Percentiles rank a stretch among this genome's conserved stretches.
Evolutionary conservation across 2,329 filamentous ascomycete species (phyloP).

Genomic region (Cordyceps sp.): DNA sequence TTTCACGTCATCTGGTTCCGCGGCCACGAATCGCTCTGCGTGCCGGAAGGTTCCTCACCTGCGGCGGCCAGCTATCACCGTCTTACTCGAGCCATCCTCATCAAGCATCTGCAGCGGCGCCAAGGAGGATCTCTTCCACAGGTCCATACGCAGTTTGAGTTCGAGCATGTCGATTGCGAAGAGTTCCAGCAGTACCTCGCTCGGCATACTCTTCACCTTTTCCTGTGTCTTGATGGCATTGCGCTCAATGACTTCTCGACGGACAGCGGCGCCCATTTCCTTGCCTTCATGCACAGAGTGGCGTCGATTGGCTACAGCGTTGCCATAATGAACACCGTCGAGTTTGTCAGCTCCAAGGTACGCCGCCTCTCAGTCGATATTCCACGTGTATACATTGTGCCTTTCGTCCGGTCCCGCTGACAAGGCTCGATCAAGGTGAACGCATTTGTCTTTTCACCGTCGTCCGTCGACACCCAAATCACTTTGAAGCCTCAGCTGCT

Average conservation of each 20-base stretch:
- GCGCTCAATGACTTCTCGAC: conserved; percentile 15
- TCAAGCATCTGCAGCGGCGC: conserved; percentile 37
- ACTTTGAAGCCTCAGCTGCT: too few relatives aligned
- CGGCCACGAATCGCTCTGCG: conserved; percentile 33
- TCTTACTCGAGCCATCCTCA: conserved; percentile 44
- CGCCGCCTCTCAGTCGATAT: too few relatives aligned
- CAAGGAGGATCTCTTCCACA: not conserved
- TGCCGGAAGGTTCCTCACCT: conserved; percentile 21
- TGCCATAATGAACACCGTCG: conserved; percentile 45
- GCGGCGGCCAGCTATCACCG: conserved; percentile 30
- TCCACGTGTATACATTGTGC: too few relatives aligned
- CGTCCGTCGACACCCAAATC: not conserved
- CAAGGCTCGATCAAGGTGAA: not conserved
- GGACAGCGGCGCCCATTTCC: not conserved
- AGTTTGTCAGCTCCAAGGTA: conserved; percentile 48
- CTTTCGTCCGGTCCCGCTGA: not conserved
- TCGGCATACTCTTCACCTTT: conserved; percentile 41
- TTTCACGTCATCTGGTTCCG: conserved; percentile 59
- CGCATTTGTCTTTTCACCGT: not conserved
- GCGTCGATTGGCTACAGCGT: conserved; percentile 40
- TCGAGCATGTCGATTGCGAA: conserved; percentile 23
- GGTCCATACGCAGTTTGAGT: too few relatives aligned
- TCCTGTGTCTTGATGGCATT: conserved; percentile 51
- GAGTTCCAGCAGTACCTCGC: conserved; percentile 39
- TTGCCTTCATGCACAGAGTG: conserved; percentile 29